A percentile compares a stretch with the other conserved stretches of the same genome.
Conservation (phyloP, 805 yeast genomes). For the Babjeviella inositovora region DNA sequence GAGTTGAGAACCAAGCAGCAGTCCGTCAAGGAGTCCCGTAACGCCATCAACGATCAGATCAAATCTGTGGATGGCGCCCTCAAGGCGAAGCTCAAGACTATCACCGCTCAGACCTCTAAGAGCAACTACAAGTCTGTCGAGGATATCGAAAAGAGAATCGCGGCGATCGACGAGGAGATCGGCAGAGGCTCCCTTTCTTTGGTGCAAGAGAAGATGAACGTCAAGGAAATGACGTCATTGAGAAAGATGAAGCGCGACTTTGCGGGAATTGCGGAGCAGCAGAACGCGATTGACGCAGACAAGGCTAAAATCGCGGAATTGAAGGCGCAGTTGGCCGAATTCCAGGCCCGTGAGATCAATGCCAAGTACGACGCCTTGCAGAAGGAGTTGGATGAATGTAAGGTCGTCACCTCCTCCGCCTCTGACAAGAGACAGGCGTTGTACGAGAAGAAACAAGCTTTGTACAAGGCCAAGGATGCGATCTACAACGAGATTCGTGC, state of each 20-base stretch:
- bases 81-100: constrained; percentile 63
- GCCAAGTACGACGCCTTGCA: constrained; percentile 53
- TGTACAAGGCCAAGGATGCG: constrained; percentile 53
- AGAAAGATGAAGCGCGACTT: constrained; percentile 74
- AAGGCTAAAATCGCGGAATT: constrained; percentile 60
- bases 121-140: constrained; percentile 47
- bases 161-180: constrained; percentile 53
- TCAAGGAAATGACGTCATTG: constrained; percentile 74
- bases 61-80: constrained; percentile 50
- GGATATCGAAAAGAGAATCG: constrained; percentile 55
- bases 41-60: constrained; percentile 53
- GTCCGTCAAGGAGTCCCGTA: constrained; percentile 27
- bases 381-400: constrained; percentile 53
- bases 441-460: constrained; percentile 47
- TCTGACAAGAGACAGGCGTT: constrained; percentile 52
- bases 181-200: constrained; percentile 69
- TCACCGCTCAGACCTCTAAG: constrained; percentile 58
- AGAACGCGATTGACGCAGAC: constrained; percentile 66
- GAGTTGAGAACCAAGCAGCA: constrained; percentile 27
- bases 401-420: constrained; percentile 37
- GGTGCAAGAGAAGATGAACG: constrained; percentile 77
- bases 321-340: constrained; percentile 44
- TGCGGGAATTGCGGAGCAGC: constrained; percentile 55
- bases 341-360: constrained; percentile 48
- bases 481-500: constrained; percentile 51